Evolutionary conservation across 495 filamentous ascomycete genomes (phyloP).

Genomic region (Trichoderma parareesei): DNA sequence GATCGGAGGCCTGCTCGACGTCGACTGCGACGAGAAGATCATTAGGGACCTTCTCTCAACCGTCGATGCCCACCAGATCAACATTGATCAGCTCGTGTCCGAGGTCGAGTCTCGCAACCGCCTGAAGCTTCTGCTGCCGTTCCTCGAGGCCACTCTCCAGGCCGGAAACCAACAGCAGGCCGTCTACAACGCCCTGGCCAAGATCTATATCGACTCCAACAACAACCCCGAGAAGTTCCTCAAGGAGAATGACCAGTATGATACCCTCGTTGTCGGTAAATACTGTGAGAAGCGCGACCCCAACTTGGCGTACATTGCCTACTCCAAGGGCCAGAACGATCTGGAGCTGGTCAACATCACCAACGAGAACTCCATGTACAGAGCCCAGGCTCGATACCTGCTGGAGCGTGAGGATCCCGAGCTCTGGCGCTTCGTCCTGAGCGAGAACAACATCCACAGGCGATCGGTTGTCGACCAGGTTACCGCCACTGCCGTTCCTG

Average conservation of each 20-base stretch:
- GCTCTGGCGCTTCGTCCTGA: conserved; percentile 91
- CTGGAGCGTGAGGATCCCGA: conserved; percentile 83
- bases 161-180: conserved; percentile 95
- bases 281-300: conserved; percentile 99
- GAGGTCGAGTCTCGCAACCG: conserved; percentile 95
- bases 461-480: conserved; percentile 93
- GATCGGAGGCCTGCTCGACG: conserved; percentile 89
- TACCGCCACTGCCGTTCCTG: conserved; percentile 91
- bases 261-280: conserved; percentile 86
- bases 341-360: conserved; percentile 95
- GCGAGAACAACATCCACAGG: conserved; percentile 88
- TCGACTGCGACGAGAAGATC: conserved; percentile 92
- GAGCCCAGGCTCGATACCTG: conserved; percentile 90
- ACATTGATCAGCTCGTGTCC: conserved; percentile 89
- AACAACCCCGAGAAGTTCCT: conserved; percentile 98
- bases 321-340: conserved; percentile 95
- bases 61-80: conserved; percentile 75
- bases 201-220: conserved; percentile 99
- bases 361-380: conserved; percentile 99
- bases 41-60: conserved; percentile 90
- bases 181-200: conserved; percentile 95
- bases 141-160: conserved; percentile 87
- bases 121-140: conserved; percentile 90
- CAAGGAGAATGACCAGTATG: conserved; percentile 96
- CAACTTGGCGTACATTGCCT: conserved; percentile 92